Base-by-base conservation (phyloP, 2,329 filamentous ascomycete species). In the Sphaceloma murrayae region DNA sequence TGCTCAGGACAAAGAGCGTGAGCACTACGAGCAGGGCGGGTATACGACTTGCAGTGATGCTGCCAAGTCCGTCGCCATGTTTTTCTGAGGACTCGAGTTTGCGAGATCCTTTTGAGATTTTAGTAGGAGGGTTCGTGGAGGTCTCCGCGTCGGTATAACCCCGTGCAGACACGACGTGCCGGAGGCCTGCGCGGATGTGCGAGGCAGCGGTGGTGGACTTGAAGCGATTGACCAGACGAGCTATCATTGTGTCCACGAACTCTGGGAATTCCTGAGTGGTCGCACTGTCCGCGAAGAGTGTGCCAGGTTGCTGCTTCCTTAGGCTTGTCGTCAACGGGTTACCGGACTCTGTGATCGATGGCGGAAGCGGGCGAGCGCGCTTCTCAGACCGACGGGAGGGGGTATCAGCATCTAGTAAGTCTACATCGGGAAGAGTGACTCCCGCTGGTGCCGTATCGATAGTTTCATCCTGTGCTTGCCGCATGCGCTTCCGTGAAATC, bases 181-280 rank as follows among this genome's bases (percentile, higher is more conserved):
- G 11, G 9, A 44, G 14, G 10, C 48, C 48, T n/a, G 42, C 38
- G 18, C 31, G 46, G n/a, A 49, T 33, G 26, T 49, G 36, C 1
- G 31, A 8, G 5, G 42, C n/a, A n/a, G n/a, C 45, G 11, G 45
- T 45, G 10, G 38, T n/a, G n/a, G 46, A 16, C 3, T n/a, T 14
- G 26, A 48, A 45, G 5, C 14, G 30, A 17, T 34, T 42, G 13
- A 33, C 33, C 14, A 88, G 58, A 49, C 71, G 73, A 30, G 79
- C 71, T 5, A 82, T 73, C 36, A 46, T 34, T 17, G 9, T 13
- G n/a, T 45, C 42, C 8, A 34, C 42, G 13, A 22, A 45, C 4
- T 22, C 10, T 18, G 42, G 42, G n/a, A 7, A 34, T 8, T 9
- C 11, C 13, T 5, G 18, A n/a, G 14, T 13, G 18, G 8, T 22